phyloP scores from a whole-genome alignment of 2,329 filamentous ascomycete genomes.

The Talaromyces verruculosus region DNA sequence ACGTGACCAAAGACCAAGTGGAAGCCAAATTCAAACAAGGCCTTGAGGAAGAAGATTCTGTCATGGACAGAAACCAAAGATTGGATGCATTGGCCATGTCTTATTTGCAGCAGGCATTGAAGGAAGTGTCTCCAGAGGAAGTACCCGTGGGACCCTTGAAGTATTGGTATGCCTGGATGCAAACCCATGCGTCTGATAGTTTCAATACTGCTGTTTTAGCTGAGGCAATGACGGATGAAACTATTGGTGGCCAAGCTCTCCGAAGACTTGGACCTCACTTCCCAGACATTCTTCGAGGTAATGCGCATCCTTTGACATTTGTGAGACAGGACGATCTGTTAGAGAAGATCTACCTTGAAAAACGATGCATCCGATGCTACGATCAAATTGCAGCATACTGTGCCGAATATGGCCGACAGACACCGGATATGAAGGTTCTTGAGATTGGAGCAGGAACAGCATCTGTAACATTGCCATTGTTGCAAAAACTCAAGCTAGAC shows the following conservation, averaged over 20 bases:
- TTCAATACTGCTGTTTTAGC: background rate
- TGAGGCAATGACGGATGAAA: background rate
- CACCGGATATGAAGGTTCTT: constrained; percentile 45
- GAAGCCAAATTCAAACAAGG: background rate
- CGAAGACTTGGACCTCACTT: constrained; percentile 2
- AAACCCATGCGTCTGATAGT: background rate
- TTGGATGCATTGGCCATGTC: background rate
- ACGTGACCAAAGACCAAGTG: background rate
- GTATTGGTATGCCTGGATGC: background rate
- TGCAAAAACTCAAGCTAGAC: background rate
- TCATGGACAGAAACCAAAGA: background rate
- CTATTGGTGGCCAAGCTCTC: constrained; percentile 3
- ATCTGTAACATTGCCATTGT: background rate
- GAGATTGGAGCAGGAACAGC: constrained; percentile 15
- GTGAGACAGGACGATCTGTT: background rate
- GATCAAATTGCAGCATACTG: background rate
- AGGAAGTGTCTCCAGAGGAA: background rate
- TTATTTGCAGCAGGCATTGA: background rate
- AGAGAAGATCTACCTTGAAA: background rate
- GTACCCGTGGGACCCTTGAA: background rate
- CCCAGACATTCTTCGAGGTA: background rate
- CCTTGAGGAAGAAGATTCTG: background rate
- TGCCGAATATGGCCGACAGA: constrained; percentile 3
- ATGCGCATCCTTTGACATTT: background rate
- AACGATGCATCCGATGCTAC: background rate